Evolutionary conservation across 208 protist species (phyloP), one percentile per base, ranked within the genome.

Genomic region (Crithidia bombi): DNA sequence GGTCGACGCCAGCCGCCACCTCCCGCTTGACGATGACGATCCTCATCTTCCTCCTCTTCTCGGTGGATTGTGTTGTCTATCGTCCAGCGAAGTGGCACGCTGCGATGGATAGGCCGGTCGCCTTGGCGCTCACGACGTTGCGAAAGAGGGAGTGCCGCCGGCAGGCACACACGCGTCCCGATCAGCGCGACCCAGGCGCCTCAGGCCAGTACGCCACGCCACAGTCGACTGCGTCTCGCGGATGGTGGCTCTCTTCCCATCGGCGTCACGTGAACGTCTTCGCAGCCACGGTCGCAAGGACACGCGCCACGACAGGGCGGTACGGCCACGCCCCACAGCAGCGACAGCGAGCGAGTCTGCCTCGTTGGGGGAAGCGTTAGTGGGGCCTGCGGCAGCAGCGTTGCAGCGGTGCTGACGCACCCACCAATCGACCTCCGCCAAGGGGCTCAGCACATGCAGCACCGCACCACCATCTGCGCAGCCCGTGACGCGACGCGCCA

Each of bases 371-470:
- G 30, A 38, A 12, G 32, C 30, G 15, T 46, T 35, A 1, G 15
- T 23, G 7, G 33, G 2, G 17, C 17, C 43, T n/a, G 4, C 46
- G 5, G 5, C 46, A 51, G 3, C n/a, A 51, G 15, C n/a, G 38
- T 25, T 35, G 26, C 23, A 28, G 19, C 26, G 14, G 23, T 56
- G 54, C 17, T 51, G 44, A n/a, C 39, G n/a, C 23, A 72, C 4
- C 69, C 69, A 75, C 69, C 69, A 75, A 30, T 69, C 28, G n/a
- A 76, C 63, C 47, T 76, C 70, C 26, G 51, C 70, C 26, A 69
- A 39, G 3, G 70, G 55, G 30, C 44, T 63, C 36, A 76, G 15
- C 26, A 76, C 54, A 25, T 33, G 52, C 11, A 76, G 17, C 61
- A 30, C 21, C 21, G 33, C 21, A 17, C 12, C 46, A 19, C 17